Base-by-base conservation (phyloP, 1,139 yeast species). In the Blastobotrys indianensis region DNA sequence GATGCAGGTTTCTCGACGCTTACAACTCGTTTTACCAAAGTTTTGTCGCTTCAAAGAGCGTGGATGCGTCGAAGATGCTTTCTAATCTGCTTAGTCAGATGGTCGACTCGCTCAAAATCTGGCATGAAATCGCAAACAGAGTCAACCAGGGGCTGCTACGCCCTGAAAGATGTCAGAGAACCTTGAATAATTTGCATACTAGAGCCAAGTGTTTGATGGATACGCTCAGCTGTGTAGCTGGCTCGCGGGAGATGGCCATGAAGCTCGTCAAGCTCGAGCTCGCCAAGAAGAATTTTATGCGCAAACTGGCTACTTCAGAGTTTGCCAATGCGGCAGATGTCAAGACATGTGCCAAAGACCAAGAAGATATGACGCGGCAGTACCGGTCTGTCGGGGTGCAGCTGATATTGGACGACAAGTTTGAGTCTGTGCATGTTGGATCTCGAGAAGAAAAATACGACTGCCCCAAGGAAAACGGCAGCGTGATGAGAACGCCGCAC, bases 1-100 rank as follows among this genome's bases (percentile, higher is more conserved):
- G 59, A 25, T 44, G 56, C 31, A 44, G 50, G 39, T 57, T 57
- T 36, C 49, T 54, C 45, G 58, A 51, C 8, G 53, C 59, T 5
- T 57, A 53, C 42, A 47, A 53, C 10, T 41, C 45, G 33, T 57
- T 48, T 42, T 48, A 58, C 32, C 49, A 48, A 30, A 47, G 50
- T 33, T 57, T 57, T 46, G 43, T 55, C 20, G 50, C 47, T 30
- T 54, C 54, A 53, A 54, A 55, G 42, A 46, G 50, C n/a, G 47
- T 51, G 23, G 57, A 55, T 23, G 53, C 57, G 9, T 46, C 48
- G 6, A 25, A 39, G 13, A 41, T 53, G 37, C 47, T 56, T 25
- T 46, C 47, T 13, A 16, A 33, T 13, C 23, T 48, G 17, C 31
- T 48, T 6, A 17, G 23, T 13, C 38, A 42, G 30, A 32, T 45